Evolutionary conservation across 2,329 filamentous ascomycete genomes (phyloP).

Genomic region (Laburnicola sp.): DNA sequence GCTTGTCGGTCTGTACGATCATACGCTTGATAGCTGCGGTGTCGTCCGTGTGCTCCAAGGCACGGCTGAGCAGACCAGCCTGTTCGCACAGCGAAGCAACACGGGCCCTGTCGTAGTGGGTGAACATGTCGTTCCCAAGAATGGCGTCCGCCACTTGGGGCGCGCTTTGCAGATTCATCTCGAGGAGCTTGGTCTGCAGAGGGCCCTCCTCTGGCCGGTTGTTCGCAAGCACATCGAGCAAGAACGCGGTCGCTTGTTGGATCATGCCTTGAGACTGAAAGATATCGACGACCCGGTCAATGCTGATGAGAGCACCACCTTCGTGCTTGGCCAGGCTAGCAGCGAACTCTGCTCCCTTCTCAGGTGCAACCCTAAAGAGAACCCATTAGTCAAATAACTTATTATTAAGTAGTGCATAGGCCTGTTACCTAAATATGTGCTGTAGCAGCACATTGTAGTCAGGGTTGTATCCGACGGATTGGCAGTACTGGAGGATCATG

Average conservation of each 20-base stretch:
- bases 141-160: slow-evolving; percentile 98
- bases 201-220: slow-evolving; percentile 93
- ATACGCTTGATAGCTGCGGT: slow-evolving; percentile 87
- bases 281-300: slow-evolving; percentile 93
- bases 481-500: slow-evolving; percentile 89
- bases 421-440: slow-evolving; percentile 66
- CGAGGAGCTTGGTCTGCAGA: slow-evolving; percentile 88
- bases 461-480: slow-evolving; percentile 84
- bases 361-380: too few relatives aligned
- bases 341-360: slow-evolving; percentile 94
- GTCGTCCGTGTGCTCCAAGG: slow-evolving; percentile 93
- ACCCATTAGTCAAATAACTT: too few relatives aligned
- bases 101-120: slow-evolving; percentile 88
- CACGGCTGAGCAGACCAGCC: slow-evolving; percentile 71
- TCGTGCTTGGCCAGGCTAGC: slow-evolving; percentile 89
- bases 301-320: slow-evolving; percentile 81
- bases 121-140: slow-evolving; percentile 97
- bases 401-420: too few relatives aligned
- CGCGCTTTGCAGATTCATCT: slow-evolving; percentile 97
- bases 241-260: slow-evolving; percentile 96
- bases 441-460: slow-evolving; percentile 91
- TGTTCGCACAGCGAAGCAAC: slow-evolving; percentile 92
- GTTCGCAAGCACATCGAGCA: slow-evolving; percentile 91
- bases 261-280: slow-evolving; percentile 99
- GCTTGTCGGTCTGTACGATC: slow-evolving; percentile 80